Conservation (phyloP, 306 rosid genomes). For the Sesbania bispinosa region DNA sequence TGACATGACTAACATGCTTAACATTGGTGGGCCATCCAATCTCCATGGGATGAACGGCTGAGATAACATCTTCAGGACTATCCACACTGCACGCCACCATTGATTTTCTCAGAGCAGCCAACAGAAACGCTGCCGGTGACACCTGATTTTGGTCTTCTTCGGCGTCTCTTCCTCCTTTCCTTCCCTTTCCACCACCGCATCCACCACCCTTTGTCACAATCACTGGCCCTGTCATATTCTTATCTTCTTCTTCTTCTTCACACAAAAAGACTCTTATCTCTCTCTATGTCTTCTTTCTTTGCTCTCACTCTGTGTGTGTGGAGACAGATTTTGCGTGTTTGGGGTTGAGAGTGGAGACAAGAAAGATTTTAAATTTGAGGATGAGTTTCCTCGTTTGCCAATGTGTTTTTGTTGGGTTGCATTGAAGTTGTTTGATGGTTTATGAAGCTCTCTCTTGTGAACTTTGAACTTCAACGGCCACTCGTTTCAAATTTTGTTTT, state of each 20-base stretch:
- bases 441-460: neutral
- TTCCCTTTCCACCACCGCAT: conserved; percentile 48
- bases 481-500: conserved; percentile 60
- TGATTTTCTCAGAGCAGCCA: conserved; percentile 81
- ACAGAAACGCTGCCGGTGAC: conserved; percentile 50
- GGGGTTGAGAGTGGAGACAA: neutral
- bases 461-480: conserved; percentile 69
- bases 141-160: conserved; percentile 66
- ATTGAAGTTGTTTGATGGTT: conserved; percentile 28
- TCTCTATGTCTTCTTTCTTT: neutral
- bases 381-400: conserved; percentile 8
- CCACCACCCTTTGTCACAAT: conserved; percentile 68
- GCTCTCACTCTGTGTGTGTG: neutral
- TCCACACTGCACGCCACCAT: conserved; percentile 89
- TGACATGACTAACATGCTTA: conserved; percentile 79
- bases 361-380: conserved; percentile 33
- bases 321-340: neutral
- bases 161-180: conserved; percentile 16
- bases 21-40: conserved; percentile 96
- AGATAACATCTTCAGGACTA: conserved; percentile 65
- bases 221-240: conserved; percentile 76
- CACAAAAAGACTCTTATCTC: neutral
- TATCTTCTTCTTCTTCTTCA: neutral
- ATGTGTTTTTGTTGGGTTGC: conserved; percentile 45
- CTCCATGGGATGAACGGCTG: conserved; percentile 77